Evolutionary conservation across 805 yeast genomes (phyloP), one percentile per base, ranked within the genome.

Genomic region (Saturnispora dispora): DNA sequence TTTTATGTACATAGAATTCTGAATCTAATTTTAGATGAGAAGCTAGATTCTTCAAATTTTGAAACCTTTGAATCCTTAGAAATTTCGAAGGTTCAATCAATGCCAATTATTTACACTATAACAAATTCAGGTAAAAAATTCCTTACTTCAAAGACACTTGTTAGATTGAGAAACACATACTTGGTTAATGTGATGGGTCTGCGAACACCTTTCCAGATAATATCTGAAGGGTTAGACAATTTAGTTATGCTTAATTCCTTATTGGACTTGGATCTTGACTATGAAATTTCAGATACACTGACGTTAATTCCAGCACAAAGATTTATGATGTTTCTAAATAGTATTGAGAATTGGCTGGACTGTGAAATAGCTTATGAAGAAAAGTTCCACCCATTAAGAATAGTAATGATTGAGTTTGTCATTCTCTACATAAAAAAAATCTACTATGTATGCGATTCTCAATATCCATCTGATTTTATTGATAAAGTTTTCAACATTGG

Each of bases 121-220:
- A 33, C 72, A 1, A 55, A 68, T 1, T 59, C 69, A 2, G 54
- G 69, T 5, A 64, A 67, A 8, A 73, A 72, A 28, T 62, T 74
- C 33, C 58, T 72, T 1, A 48, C 65, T 0, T 61, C 73, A 9
- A 52, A 65, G 0, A 66, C 69, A 36, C 70, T 78, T 33, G 82
- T 76, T 17, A 72, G 82, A 53, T 57, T 78, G 9, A 74, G 89
- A 56, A 84, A 81, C 55, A 71, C 73, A 51, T 68, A 78, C n/a
- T 81, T 81, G 13, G 79, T 90, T 1, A 88, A 83, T 57, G 61
- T 85, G 20, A 68, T 84, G 45, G 87, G 88, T 1, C 66, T 76
- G 2, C 72, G 71, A 47, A 45, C 54, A 1, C 58, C 73, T 2
- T 48, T 64, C 0, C 75, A 75, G 32, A 71, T 82, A 11, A 48